Evolutionary conservation across 2,329 filamentous ascomycete genomes (phyloP), one percentile per base, ranked within the genome.

Genomic region (Hypocreales sp.): DNA sequence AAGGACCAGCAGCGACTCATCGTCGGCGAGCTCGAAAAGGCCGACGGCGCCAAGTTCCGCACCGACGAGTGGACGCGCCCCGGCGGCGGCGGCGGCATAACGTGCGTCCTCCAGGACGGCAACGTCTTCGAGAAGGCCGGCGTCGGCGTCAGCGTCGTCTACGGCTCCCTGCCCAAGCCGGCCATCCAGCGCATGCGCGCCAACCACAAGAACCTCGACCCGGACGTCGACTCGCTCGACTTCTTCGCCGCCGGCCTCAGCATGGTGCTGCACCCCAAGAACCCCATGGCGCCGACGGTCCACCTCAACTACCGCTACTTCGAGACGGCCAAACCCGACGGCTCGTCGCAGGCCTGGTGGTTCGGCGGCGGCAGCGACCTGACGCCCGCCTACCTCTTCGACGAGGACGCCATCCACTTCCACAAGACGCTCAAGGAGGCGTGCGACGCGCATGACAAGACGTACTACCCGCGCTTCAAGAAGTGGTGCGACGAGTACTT

Each of bases 301-400:
- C 90, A 98, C 53, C 67, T 98, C 41, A 98, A 98, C 62, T 95
- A 95, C 63, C 75, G 90, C 31, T 98, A 98, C 58, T 98, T 98
- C 47, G 90, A 98, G 61, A 98, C 90, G 2, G 79, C 81, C 34
- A 79, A 87, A 42, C 70, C 79, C 7, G 78, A 87, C 41, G 83
- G 80, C 23, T 79, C 65, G 38, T 76, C 65, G 28, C 83, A 87
- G 37, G 79, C 84, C 7, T 98, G 90, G 87, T 98, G 90, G 90
- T 98, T 93, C 45, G 90, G 90, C 37, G 90, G 90, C 27, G 90
- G 90, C 31, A 86, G 82, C 28, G 90, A 98, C 53, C 57, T 98
- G 40, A 98, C 90, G 9, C 90, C 90, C 0, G 74, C 69, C 21
- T 98, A 95, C 50, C 70, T 98, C 18, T 95, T 93, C 55, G 87